Evolutionary conservation across 163 green algal genomes (phyloP).

Genomic region (Scenedesmus sp.): DNA sequence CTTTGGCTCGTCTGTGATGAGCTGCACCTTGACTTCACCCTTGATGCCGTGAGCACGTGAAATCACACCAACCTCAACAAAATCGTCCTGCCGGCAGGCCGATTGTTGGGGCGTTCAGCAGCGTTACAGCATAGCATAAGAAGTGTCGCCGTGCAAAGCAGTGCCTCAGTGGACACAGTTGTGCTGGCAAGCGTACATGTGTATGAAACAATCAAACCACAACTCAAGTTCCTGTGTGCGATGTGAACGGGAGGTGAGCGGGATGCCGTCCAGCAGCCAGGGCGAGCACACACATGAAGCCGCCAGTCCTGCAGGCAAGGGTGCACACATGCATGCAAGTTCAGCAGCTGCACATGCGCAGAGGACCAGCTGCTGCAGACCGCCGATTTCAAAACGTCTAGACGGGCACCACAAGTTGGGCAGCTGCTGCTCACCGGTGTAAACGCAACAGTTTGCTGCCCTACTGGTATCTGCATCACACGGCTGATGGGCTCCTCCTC

Average conservation of each 20-base stretch:
- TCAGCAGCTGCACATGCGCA: no score
- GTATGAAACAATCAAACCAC: no score
- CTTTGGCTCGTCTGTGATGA: conserved; percentile 51
- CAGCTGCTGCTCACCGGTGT: background rate
- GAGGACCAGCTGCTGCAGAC: conserved; percentile 1
- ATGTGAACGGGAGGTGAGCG: no score
- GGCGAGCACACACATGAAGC: no score
- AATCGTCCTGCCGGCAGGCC: conserved; percentile 32
- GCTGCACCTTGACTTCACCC: conserved; percentile 52
- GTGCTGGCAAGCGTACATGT: no score
- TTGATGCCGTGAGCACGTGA: conserved; percentile 45
- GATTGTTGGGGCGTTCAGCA: background rate
- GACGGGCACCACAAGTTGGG: background rate
- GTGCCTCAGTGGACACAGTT: no score
- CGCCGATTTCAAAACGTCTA: background rate
- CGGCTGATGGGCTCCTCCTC: background rate
- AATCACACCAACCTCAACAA: conserved; percentile 57
- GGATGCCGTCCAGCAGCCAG: no score
- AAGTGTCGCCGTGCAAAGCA: no score
- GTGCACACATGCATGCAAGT: no score
- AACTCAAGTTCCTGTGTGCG: no score
- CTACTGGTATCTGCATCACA: background rate
- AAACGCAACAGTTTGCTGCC: background rate
- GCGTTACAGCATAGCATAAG: no score
- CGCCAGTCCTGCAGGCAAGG: no score